Evolutionary conservation across 148 eudicot genomes (phyloP).

Genomic region (Amaranthus palmeri): DNA sequence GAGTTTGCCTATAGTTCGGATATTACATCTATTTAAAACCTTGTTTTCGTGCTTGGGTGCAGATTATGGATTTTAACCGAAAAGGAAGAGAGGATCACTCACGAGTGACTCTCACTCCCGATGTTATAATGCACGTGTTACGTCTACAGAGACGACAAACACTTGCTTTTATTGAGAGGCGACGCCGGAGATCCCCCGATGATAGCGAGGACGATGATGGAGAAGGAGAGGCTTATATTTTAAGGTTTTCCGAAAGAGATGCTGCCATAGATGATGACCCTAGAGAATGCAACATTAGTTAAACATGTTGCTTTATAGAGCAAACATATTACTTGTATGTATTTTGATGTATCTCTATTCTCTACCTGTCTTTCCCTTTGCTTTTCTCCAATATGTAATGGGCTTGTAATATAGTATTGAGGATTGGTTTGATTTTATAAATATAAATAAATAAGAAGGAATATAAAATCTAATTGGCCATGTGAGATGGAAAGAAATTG

Average conservation of each 20-base stretch:
- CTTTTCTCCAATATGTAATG: not conserved
- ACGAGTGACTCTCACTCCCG: conserved; percentile 54
- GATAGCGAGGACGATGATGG: conserved; percentile 54
- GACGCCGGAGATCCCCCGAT: conserved; percentile 33
- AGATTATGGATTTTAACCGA: conserved; percentile 63
- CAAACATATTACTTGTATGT: not conserved
- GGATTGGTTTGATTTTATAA: not conserved
- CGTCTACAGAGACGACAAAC: conserved; percentile 68
- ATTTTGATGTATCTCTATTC: not conserved
- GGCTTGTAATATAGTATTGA: conserved; percentile 1
- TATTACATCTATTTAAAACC: not conserved
- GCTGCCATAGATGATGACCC: conserved; percentile 30
- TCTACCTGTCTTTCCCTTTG: not conserved
- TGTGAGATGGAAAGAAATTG: no score
- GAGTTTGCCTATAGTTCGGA: not conserved
- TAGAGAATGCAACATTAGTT: conserved; percentile 58
- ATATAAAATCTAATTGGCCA: no score
- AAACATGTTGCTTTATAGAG: conserved; percentile 17
- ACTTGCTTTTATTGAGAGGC: conserved; percentile 42
- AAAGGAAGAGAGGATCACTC: conserved; percentile 59
- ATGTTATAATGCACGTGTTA: conserved; percentile 72
- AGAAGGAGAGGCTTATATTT: conserved; percentile 29
- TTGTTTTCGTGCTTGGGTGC: conserved; percentile 10
- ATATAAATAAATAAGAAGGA: no score
- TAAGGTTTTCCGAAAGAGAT: conserved; percentile 45